Conservation (phyloP, 1,284 basidiomycete species). For the Peniophora sp. region DNA sequence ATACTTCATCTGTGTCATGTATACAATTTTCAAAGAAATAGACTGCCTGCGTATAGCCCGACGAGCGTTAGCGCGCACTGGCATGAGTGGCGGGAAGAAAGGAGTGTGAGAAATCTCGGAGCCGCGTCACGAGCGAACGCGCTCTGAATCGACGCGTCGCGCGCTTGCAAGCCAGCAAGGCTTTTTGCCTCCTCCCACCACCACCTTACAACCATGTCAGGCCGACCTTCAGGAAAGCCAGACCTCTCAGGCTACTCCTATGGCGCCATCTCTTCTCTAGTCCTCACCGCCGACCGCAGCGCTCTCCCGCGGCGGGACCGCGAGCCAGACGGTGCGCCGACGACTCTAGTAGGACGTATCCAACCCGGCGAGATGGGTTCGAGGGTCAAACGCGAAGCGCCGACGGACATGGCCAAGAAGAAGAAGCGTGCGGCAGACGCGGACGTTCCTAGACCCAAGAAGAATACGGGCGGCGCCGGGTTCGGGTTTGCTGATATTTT, state of each 20-base stretch:
- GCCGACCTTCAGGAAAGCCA: slow-evolving; percentile 43
- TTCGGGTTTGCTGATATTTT: slow-evolving; percentile 85
- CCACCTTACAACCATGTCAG: slow-evolving; percentile 26
- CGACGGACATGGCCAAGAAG: slow-evolving; percentile 91
- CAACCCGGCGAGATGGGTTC: slow-evolving; percentile 93
- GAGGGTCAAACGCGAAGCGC: slow-evolving; percentile 56
- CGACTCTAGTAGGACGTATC: slow-evolving; percentile 88
- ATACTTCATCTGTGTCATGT: too few relatives aligned
- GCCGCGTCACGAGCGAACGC: too few relatives aligned
- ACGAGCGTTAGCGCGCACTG: too few relatives aligned
- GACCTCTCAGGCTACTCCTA: slow-evolving; percentile 87
- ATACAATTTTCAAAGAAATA: too few relatives aligned
- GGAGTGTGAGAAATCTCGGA: too few relatives aligned
- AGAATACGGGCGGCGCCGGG: slow-evolving; percentile 34
- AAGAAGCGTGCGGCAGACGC: slow-evolving; percentile 67
- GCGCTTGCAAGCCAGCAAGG: background rate
- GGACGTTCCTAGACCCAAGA: too few relatives aligned
- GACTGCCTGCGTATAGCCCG: too few relatives aligned
- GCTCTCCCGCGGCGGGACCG: slow-evolving; percentile 75
- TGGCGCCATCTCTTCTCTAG: slow-evolving; percentile 34
- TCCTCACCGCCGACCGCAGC: slow-evolving; percentile 76
- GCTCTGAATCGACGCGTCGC: too few relatives aligned
- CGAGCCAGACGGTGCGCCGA: slow-evolving; percentile 95
- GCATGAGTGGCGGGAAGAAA: too few relatives aligned
- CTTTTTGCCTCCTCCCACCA: background rate